Base-by-base conservation (phyloP, 495 filamentous ascomycete genomes). In the Lepraria neglecta region DNA sequence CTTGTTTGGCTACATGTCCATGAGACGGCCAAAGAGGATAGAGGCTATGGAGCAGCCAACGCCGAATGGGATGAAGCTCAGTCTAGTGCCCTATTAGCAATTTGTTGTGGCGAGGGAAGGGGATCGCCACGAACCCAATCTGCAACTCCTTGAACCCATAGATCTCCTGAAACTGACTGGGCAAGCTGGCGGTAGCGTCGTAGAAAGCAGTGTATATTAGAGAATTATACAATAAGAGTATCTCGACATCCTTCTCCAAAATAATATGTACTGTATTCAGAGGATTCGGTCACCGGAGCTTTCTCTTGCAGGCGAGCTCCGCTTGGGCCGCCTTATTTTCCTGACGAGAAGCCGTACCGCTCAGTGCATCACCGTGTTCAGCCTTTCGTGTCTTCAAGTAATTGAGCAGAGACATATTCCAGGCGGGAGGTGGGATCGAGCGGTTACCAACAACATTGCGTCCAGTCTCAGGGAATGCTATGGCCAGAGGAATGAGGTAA, bases 91-190 rank as follows among this genome's bases (percentile, higher is more conserved):
- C 15, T 1, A 9, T 61, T 17, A 61, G 31, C 19, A 56, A 2
- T 38, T 30, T 38, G 28, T 12, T 17, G 14, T 27, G 0, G 11
- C 19, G n/a, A 10, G 21, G 38, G 3, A 31, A 1, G 11, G 44
- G 40, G 17, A 21, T 60, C 76, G 77, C 40, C 79, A 84, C 3
- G 89, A 74, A 0, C 59, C 85, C 86, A 38, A 87, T 80, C 65
- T 87, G 77, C 7, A 90, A 77, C n/a, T 87, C 78, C 64, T 82
- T 82, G 64, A 84, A 84, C 24, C 76, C 69, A 68, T 90, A 91
- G 3, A 85, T 82, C 6, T 80, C 71, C 1, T 75, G 69, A 61
- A 89, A 85, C n/a, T 83, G 74, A 40, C 79, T 79, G 0, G 83
- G 78, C n/a, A 84, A 65, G 9, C 80, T 84, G 15, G 83, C 73